Percentiles rank a stretch among this genome's conserved stretches.
These are phyloP conservation scores for Penicillium digitatum DNA, from an alignment of 2,329 filamentous ascomycete genomes.

Conservation along the genomic window DNA sequence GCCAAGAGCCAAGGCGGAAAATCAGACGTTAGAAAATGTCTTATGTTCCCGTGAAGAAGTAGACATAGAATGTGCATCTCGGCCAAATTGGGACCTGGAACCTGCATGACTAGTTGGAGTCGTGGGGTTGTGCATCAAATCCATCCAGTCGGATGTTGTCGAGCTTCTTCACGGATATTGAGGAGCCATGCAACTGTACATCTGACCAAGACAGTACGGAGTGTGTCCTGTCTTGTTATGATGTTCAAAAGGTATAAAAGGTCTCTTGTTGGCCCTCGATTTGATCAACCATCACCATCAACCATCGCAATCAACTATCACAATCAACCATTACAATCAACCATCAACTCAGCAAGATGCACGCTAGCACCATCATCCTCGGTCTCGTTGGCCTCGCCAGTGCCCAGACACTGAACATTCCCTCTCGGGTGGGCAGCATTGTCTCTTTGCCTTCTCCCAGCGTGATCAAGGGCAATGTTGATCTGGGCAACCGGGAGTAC, in stretches of 20 bases:
- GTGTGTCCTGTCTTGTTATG: background rate
- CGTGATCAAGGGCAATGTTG: conserved; percentile 1
- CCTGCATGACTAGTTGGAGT: background rate
- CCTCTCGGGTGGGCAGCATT: conserved; percentile 1
- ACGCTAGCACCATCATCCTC: conserved; percentile 5
- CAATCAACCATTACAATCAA: background rate
- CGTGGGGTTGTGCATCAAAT: background rate
- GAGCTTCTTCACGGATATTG: conserved; percentile 1
- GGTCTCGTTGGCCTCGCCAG: conserved; percentile 7
- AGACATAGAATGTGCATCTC: background rate
- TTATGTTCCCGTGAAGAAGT: background rate
- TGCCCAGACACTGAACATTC: conserved; percentile 9
- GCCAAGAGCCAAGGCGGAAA: conserved; percentile 5
- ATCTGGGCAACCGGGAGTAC: conserved; percentile 6
- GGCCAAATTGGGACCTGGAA: background rate
- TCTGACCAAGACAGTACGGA: background rate
- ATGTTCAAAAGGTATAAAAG: conserved; percentile 4
- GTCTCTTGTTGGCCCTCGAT: background rate
- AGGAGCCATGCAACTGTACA: background rate
- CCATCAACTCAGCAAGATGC: conserved; percentile 3
- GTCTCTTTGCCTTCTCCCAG: conserved; percentile 9
- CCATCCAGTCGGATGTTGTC: conserved; percentile 1
- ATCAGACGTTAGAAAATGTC: conserved; percentile 3
- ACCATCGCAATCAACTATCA: background rate
- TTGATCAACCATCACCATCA: background rate